Percentiles rank a stretch among this genome's conserved stretches.
Evolutionary conservation across 257 asterid species (phyloP).

Genomic region (Solanum dulcamara): DNA sequence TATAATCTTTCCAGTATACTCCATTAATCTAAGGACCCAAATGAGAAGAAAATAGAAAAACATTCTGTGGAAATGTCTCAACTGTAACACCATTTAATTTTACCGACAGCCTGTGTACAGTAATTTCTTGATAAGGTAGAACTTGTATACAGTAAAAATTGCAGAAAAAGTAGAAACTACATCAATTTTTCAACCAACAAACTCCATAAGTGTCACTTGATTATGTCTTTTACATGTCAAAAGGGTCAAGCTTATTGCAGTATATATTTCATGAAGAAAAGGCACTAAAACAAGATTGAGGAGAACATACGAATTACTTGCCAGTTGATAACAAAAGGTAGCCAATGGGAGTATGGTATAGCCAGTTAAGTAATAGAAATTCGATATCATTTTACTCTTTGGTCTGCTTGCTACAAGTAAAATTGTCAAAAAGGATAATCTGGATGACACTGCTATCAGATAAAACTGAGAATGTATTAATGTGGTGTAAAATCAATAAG

Average conservation of each 20-base stretch:
- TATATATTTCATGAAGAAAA: not conserved
- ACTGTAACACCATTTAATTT: not conserved
- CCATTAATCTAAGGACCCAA: not conserved
- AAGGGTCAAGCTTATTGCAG: not conserved
- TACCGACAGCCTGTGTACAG: not conserved
- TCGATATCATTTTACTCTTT: not conserved
- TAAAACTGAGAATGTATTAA: not conserved
- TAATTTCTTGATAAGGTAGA: not conserved
- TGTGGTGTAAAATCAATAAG: not conserved
- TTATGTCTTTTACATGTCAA: not conserved
- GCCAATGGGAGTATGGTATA: not conserved
- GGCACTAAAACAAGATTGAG: not conserved
- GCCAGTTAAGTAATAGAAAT: not conserved
- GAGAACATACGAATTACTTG: not conserved
- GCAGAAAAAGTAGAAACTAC: not conserved
- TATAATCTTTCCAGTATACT: not conserved
- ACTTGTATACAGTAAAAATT: not conserved
- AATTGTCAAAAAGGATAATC: not conserved
- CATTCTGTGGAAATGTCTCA: not conserved
- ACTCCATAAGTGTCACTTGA: not conserved
- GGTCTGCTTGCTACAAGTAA: not conserved
- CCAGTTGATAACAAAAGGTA: not conserved
- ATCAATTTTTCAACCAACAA: not conserved
- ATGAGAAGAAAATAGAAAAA: not conserved
- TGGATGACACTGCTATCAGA: too few relatives aligned